Percentiles rank a stretch among this genome's conserved stretches.
These are phyloP conservation scores for Pseudocercospora fijiensis DNA, from an alignment of 2,329 filamentous ascomycete genomes.

Conservation along the genomic window DNA sequence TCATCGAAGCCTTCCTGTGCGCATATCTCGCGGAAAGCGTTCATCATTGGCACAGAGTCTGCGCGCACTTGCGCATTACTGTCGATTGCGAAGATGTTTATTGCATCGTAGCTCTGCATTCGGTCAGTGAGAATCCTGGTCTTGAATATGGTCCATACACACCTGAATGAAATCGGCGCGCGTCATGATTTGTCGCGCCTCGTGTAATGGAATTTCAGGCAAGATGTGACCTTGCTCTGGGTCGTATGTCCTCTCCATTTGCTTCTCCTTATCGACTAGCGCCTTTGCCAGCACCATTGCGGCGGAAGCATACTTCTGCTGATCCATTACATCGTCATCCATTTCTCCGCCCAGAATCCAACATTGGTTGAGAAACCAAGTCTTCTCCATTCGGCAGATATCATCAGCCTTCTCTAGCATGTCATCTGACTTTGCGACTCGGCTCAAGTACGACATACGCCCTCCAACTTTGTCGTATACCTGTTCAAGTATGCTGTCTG, in stretches of 20 bases:
- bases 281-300: conserved; percentile 92
- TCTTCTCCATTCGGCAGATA: conserved; percentile 70
- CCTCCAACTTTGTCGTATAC: conserved; percentile 88
- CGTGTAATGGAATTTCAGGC: conserved; percentile 76
- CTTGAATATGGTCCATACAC: neutral
- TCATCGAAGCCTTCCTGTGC: conserved; percentile 72
- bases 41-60: conserved; percentile 94
- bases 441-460: conserved; percentile 80
- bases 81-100: conserved; percentile 95
- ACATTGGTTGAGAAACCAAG: conserved; percentile 77
- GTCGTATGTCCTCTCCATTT: conserved; percentile 63
- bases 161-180: conserved; percentile 79
- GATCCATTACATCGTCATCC: conserved; percentile 98
- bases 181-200: conserved; percentile 90
- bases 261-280: conserved; percentile 77
- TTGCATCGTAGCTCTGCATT: conserved; percentile 77
- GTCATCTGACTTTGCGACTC: conserved; percentile 80
- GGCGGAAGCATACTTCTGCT: conserved; percentile 92
- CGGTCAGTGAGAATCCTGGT: neutral
- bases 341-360: conserved; percentile 73
- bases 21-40: conserved; percentile 84
- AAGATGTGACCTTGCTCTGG: conserved; percentile 68
- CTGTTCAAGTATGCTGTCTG: conserved; percentile 61
- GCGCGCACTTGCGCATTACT: conserved; percentile 82
- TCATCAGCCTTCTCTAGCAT: conserved; percentile 76